Conservation (phyloP, 2,329 filamentous ascomycete species). For the Epichloe bromicola region DNA sequence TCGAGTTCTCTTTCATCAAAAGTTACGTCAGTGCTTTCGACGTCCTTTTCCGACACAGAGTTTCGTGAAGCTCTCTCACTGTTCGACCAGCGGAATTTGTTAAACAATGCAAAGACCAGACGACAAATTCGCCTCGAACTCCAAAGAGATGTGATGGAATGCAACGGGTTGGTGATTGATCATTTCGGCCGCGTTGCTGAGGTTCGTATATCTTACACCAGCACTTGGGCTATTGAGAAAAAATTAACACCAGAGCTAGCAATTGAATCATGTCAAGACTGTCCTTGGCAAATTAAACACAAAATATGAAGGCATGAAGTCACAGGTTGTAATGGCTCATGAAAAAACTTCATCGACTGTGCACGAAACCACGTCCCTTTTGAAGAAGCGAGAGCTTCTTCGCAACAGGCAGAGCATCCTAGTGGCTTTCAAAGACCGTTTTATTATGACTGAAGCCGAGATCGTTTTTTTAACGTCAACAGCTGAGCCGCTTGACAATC, state of each 20-base stretch:
- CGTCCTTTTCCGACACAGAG: slow-evolving; percentile 84
- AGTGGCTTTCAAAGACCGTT: slow-evolving; percentile 65
- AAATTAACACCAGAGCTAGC: slow-evolving; percentile 36
- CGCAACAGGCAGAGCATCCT: slow-evolving; percentile 72
- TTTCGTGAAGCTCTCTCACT: slow-evolving; percentile 75
- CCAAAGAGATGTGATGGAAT: slow-evolving; percentile 84
- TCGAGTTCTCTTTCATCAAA: slow-evolving; percentile 65
- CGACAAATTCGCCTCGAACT: slow-evolving; percentile 69
- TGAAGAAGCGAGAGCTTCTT: slow-evolving; percentile 58
- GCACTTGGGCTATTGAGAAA: background rate
- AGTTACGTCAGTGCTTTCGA: slow-evolving; percentile 73
- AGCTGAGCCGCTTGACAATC: slow-evolving; percentile 70
- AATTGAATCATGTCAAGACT: slow-evolving; percentile 72
- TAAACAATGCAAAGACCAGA: slow-evolving; percentile 66
- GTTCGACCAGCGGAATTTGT: slow-evolving; percentile 56
- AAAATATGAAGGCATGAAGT: slow-evolving; percentile 69
- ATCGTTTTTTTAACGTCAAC: slow-evolving; percentile 61
- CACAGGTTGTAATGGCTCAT: slow-evolving; percentile 62
- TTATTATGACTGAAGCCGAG: slow-evolving; percentile 74
- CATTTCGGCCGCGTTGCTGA: slow-evolving; percentile 86
- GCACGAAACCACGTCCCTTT: slow-evolving; percentile 61
- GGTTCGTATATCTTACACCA: slow-evolving; percentile 33
- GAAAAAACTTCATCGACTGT: slow-evolving; percentile 61
- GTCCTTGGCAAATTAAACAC: slow-evolving; percentile 69
- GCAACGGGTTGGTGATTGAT: slow-evolving; percentile 76